Percentiles rank a stretch among this genome's conserved stretches.
Conservation (phyloP, 164 flowering plant genomes). For the Berberis thunbergii region DNA sequence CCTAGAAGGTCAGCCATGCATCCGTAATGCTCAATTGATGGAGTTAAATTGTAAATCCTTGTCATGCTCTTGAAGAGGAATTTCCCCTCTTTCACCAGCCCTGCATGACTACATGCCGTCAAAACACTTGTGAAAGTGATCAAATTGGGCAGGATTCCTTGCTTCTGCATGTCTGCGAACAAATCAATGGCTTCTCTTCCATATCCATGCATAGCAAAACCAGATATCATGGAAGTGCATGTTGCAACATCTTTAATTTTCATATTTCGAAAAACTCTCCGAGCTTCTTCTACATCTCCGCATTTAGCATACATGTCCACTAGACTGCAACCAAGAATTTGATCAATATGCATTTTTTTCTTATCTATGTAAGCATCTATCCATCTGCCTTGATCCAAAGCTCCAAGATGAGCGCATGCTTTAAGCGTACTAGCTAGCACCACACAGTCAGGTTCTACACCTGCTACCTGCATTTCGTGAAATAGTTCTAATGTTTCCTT, state of each 20-base stretch:
- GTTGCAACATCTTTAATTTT: slow-evolving; percentile 19
- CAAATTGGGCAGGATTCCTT: slow-evolving; percentile 17
- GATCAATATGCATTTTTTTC: slow-evolving; percentile 9
- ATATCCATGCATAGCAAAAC: slow-evolving; percentile 23
- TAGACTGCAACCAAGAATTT: slow-evolving; percentile 18
- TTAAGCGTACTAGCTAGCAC: slow-evolving; percentile 24
- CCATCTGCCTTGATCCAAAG: slow-evolving; percentile 22
- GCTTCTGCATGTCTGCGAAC: slow-evolving; percentile 17
- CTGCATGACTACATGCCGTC: slow-evolving; percentile 28
- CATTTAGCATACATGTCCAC: slow-evolving; percentile 31
- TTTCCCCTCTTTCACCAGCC: slow-evolving; percentile 22
- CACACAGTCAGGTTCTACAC: slow-evolving; percentile 21
- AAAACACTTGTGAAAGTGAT: slow-evolving; percentile 23
- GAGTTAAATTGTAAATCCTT: slow-evolving; percentile 15
- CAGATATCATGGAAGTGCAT: slow-evolving; percentile 27
- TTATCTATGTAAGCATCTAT: slow-evolving; percentile 17
- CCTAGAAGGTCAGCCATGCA: slow-evolving; percentile 33
- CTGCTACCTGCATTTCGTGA: slow-evolving; percentile 18
- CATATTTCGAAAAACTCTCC: slow-evolving; percentile 18
- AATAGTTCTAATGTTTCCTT: slow-evolving; percentile 15
- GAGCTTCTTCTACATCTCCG: slow-evolving; percentile 20
- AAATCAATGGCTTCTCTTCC: slow-evolving; percentile 21
- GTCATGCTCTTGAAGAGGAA: slow-evolving; percentile 18
- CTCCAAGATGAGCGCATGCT: slow-evolving; percentile 24
- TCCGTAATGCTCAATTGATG: slow-evolving; percentile 24